phyloP scores from a whole-genome alignment of 139 green algal species.

The Limnomonas spitsbergensis region DNA sequence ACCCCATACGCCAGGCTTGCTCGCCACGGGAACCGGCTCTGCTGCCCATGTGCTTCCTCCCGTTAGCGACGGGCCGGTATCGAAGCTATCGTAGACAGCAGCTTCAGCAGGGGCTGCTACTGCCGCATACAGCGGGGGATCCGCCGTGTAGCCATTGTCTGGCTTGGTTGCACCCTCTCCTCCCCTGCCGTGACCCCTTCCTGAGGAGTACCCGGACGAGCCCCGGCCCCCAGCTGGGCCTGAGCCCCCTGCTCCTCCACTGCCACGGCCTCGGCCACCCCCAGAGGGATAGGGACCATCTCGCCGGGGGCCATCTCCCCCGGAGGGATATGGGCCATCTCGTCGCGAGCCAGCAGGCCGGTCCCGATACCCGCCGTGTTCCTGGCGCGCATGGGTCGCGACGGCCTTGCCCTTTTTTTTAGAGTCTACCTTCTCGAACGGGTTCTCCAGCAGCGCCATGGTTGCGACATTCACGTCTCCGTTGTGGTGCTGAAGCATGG shows the following conservation, averaged over 20 bases:
- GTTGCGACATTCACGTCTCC: constrained; percentile 8
- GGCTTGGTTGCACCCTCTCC: too few species aligned
- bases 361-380: neutral
- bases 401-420: constrained; percentile 9
- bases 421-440: constrained; percentile 12
- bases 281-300: neutral
- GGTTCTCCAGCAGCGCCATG: neutral
- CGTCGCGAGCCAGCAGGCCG: neutral
- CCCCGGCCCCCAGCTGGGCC: too few species aligned
- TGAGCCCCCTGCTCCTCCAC: neutral
- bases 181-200: too few species aligned
- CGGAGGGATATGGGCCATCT: neutral
- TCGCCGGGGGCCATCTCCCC: neutral
- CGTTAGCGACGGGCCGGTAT: too few species aligned
- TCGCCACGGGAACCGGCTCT: neutral
- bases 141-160: too few species aligned
- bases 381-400: neutral
- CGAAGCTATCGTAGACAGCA: too few species aligned
- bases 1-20: constrained; percentile 9
- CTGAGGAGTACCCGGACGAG: too few species aligned
- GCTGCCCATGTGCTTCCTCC: neutral
- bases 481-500: constrained; percentile 3
- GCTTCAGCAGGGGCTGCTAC: too few species aligned
- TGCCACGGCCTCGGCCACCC: neutral
- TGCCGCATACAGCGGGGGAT: too few species aligned